Evolutionary conservation across 331 rosid genomes (phyloP).

Genomic region (Erythrophleum ivorense): DNA sequence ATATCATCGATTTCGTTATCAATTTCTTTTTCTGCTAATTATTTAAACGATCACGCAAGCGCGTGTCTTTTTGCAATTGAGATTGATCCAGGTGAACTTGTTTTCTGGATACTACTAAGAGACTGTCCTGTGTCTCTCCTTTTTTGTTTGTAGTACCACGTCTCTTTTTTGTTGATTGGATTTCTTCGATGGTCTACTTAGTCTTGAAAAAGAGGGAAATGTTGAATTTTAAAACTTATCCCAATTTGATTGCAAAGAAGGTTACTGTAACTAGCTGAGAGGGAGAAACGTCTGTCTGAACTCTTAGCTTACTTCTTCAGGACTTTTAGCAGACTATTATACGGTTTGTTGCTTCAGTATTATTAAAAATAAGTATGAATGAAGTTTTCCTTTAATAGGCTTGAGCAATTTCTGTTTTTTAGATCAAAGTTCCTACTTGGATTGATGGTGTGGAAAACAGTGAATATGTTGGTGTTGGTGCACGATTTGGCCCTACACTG

Average conservation of each 20-base stretch:
- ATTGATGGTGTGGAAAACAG: conserved; percentile 58
- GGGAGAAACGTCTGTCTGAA: conserved; percentile 17
- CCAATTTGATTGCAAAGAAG: conserved; percentile 6
- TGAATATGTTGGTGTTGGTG: conserved; percentile 94
- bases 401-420: conserved; percentile 31
- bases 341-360: background rate
- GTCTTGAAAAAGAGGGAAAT: background rate
- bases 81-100: conserved; percentile 28
- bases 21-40: background rate
- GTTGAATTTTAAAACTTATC: background rate
- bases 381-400: conserved; percentile 11
- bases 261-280: background rate
- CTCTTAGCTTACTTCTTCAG: background rate
- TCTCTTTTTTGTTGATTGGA: background rate
- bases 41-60: conserved; percentile 16
- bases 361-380: conserved; percentile 12
- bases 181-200: conserved; percentile 1
- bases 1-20: conserved; percentile 7
- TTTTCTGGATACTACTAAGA: conserved; percentile 32
- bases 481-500: conserved; percentile 86
- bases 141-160: background rate
- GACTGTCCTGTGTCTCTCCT: background rate
- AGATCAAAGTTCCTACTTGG: conserved; percentile 95
- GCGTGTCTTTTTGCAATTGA: conserved; percentile 14
- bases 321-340: conserved; percentile 14